Percentiles rank a stretch among this genome's conserved stretches.
phyloP scores from a whole-genome alignment of 2,329 filamentous ascomycete genomes.

The Xylaria sp. region DNA sequence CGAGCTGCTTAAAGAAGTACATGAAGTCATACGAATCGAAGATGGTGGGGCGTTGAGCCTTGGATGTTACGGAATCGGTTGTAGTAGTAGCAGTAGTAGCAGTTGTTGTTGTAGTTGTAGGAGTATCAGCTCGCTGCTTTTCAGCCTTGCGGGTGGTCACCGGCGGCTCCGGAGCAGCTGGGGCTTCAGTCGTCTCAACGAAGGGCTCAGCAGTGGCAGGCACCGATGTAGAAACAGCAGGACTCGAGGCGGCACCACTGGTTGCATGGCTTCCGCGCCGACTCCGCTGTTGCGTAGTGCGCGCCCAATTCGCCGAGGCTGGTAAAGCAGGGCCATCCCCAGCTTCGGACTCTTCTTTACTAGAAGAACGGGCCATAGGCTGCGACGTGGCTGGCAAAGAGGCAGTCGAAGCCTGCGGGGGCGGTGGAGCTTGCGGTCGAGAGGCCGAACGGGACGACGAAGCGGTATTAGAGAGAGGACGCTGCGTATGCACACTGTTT shows the following conservation, averaged over 20 bases:
- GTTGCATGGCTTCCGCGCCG: slow-evolving; percentile 74
- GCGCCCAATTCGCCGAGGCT: slow-evolving; percentile 89
- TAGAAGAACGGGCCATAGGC: slow-evolving; percentile 69
- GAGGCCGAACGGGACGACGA: slow-evolving; percentile 50
- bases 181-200: slow-evolving; percentile 39
- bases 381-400: slow-evolving; percentile 42
- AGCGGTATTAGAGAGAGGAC: slow-evolving; percentile 52
- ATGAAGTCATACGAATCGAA: slow-evolving; percentile 24
- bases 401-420: slow-evolving; percentile 28
- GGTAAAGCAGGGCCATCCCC: slow-evolving; percentile 88
- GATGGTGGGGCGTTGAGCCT: slow-evolving; percentile 3
- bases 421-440: slow-evolving; percentile 40
- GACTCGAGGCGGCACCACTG: slow-evolving; percentile 76
- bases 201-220: slow-evolving; percentile 48
- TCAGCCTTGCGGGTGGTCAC: slow-evolving; percentile 24
- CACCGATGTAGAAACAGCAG: slow-evolving; percentile 59
- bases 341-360: slow-evolving; percentile 67
- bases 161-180: slow-evolving; percentile 30
- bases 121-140: slow-evolving; percentile 25
- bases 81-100: slow-evolving; percentile 5
- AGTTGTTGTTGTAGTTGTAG: neutral
- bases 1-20: slow-evolving; percentile 25
- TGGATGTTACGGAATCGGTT: slow-evolving; percentile 4
- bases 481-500: slow-evolving; percentile 80
- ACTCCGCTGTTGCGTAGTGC: slow-evolving; percentile 59